Percentiles rank a stretch among this genome's conserved stretches.
phyloP scores from a whole-genome alignment of 768 basidiomycete genomes.

The Kwoniella sp. region DNA sequence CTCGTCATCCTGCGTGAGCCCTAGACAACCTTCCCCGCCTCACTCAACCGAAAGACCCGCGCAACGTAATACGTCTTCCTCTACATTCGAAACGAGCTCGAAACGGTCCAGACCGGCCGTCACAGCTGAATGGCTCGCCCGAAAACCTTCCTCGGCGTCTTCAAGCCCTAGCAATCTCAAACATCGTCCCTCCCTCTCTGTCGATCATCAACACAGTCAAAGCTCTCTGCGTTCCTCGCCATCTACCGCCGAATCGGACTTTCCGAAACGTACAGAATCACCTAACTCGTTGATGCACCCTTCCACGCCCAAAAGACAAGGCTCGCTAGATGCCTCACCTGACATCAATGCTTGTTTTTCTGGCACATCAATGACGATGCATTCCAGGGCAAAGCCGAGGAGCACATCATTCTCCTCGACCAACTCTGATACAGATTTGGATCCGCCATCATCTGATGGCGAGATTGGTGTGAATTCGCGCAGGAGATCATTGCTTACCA shows the following conservation, averaged over 20 bases:
- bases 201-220: neutral
- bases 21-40: neutral
- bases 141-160: conserved; percentile 23
- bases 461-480: conserved; percentile 14
- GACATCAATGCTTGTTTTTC: neutral
- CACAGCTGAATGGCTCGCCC: conserved; percentile 30
- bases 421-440: conserved; percentile 13
- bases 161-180: neutral
- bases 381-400: neutral
- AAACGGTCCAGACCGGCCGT: neutral
- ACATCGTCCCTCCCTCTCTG: conserved; percentile 13
- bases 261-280: neutral
- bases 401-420: conserved; percentile 13
- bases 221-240: conserved; percentile 2
- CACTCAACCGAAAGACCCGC: neutral
- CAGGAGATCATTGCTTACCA: conserved; percentile 7
- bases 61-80: neutral
- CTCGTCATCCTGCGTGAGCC: neutral
- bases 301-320: conserved; percentile 6
- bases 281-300: neutral
- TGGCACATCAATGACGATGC: too few species aligned
- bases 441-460: conserved; percentile 15
- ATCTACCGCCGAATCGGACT: neutral
- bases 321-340: conserved; percentile 16
- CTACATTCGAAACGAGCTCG: neutral